Conservation (phyloP, 2,329 filamentous ascomycete species). For the Fusarium equiseti region DNA sequence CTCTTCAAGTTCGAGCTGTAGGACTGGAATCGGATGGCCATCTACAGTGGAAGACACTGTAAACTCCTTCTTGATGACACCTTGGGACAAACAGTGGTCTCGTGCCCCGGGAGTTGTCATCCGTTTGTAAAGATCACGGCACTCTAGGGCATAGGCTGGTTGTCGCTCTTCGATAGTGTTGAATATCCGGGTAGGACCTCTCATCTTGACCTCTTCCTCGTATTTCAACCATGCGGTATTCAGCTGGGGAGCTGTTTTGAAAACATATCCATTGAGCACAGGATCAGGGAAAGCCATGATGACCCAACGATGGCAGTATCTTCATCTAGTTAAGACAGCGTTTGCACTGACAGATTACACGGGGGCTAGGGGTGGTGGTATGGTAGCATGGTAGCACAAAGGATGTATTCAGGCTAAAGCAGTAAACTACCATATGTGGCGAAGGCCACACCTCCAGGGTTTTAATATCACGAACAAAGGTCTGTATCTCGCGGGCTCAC, state of each 20-base stretch:
- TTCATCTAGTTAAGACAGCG: background rate
- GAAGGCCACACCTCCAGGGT: background rate
- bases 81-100: slow-evolving; percentile 54
- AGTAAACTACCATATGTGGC: slow-evolving; percentile 16
- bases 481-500: background rate
- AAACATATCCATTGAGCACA: slow-evolving; percentile 43
- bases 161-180: slow-evolving; percentile 51
- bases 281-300: slow-evolving; percentile 36
- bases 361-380: background rate
- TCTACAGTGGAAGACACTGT: slow-evolving; percentile 52
- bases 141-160: slow-evolving; percentile 56
- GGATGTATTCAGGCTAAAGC: slow-evolving; percentile 28
- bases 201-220: slow-evolving; percentile 49
- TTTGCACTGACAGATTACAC: background rate
- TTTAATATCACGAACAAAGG: background rate
- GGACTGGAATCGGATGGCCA: slow-evolving; percentile 52
- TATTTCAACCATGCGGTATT: slow-evolving; percentile 57
- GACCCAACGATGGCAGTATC: no score
- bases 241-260: slow-evolving; percentile 53
- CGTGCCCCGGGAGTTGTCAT: slow-evolving; percentile 54
- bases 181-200: slow-evolving; percentile 38
- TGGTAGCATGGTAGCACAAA: background rate
- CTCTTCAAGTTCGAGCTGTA: slow-evolving; percentile 49
- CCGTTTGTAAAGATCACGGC: slow-evolving; percentile 53
- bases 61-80: slow-evolving; percentile 48